Conservation (phyloP, 805 yeast genomes). For the Starmerella roubikii region DNA sequence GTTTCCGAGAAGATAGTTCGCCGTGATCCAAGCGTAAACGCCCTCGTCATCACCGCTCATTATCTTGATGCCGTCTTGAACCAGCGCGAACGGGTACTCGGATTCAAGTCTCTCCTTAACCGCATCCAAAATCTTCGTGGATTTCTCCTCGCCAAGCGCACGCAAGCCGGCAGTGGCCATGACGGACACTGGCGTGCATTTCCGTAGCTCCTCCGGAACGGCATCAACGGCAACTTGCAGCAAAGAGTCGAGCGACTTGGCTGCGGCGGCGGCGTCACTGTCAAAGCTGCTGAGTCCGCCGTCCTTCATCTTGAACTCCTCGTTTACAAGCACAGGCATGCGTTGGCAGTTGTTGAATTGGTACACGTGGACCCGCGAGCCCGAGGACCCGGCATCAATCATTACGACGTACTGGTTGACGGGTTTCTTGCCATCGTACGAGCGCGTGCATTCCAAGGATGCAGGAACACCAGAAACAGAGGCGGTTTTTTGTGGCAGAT, state of each 20-base stretch:
- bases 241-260: conserved; percentile 74
- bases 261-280: conserved; percentile 71
- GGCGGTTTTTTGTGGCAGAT: conserved; percentile 2
- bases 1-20: conserved; percentile 84
- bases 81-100: conserved; percentile 86
- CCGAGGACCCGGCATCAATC: conserved; percentile 97
- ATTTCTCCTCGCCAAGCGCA: conserved; percentile 61
- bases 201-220: conserved; percentile 59
- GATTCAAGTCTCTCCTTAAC: conserved; percentile 63
- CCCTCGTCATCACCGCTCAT: conserved; percentile 98
- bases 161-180: conserved; percentile 98
- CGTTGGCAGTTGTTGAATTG: conserved; percentile 74
- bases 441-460: conserved; percentile 23
- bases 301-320: conserved; percentile 73
- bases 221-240: conserved; percentile 58
- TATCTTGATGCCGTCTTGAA: conserved; percentile 72
- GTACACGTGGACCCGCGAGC: conserved; percentile 90
- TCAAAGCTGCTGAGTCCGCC: conserved; percentile 79
- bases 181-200: conserved; percentile 88
- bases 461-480: not conserved
- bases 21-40: conserved; percentile 96
- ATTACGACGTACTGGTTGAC: conserved; percentile 63
- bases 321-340: conserved; percentile 69
- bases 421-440: conserved; percentile 30
- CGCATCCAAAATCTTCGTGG: conserved; percentile 56